phyloP scores from a whole-genome alignment of 2,329 filamentous ascomycete species.

The Sordariomycetes sp. region DNA sequence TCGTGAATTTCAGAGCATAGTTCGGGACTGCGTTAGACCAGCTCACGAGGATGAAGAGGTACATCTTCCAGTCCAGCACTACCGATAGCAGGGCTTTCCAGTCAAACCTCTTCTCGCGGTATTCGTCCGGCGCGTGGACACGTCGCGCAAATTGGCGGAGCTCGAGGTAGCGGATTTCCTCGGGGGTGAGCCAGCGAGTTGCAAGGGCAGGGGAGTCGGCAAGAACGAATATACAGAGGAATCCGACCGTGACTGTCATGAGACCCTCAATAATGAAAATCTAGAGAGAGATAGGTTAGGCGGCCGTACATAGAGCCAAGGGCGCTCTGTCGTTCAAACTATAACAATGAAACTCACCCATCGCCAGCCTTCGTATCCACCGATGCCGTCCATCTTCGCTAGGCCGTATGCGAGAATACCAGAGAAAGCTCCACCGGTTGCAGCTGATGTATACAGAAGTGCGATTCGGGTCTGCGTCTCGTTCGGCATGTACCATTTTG shows the following conservation, averaged over 20 bases:
- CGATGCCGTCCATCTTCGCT: conserved; percentile 69
- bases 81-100: conserved; percentile 43
- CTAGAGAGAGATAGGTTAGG: background rate
- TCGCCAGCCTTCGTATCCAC: conserved; percentile 62
- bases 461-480: conserved; percentile 89
- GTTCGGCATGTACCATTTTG: conserved; percentile 80
- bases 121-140: conserved; percentile 19
- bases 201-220: conserved; percentile 48
- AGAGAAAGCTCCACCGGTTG: conserved; percentile 73
- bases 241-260: conserved; percentile 30
- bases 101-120: conserved; percentile 45
- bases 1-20: conserved; percentile 32
- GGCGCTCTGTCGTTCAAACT: background rate
- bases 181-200: conserved; percentile 29
- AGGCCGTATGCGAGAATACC: conserved; percentile 79
- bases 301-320: no score
- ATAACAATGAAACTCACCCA: conserved; percentile 62
- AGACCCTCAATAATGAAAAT: conserved; percentile 58
- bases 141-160: conserved; percentile 23
- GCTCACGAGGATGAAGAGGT: conserved; percentile 16
- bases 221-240: conserved; percentile 38
- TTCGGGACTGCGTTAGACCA: conserved; percentile 11
- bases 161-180: conserved; percentile 31
- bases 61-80: conserved; percentile 47
- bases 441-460: conserved; percentile 84